These are phyloP conservation scores for Bretziella fagacearum DNA, from an alignment of 2,329 filamentous ascomycete species.

Conservation along the genomic window DNA sequence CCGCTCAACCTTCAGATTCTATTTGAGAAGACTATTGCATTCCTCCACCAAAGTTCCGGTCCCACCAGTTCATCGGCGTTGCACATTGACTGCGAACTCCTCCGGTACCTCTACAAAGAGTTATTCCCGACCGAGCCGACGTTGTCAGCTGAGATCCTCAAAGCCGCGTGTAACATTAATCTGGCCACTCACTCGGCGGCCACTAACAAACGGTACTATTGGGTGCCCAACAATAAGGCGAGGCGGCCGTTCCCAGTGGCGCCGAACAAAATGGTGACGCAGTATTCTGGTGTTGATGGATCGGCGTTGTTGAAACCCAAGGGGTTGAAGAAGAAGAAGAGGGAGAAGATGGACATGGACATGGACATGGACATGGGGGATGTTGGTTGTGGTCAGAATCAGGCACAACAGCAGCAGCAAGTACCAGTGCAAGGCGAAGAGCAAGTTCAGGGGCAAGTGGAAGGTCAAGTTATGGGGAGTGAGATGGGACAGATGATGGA, in stretches of 20 bases:
- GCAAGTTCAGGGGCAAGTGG: no score
- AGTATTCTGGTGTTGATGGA: not conserved
- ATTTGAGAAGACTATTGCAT: constrained; percentile 56
- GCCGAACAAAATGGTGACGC: no score
- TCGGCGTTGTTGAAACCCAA: not conserved
- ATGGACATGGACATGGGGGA: no score
- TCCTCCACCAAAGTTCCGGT: constrained; percentile 52
- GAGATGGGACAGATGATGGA: no score
- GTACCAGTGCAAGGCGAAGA: no score
- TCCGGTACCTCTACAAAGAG: constrained; percentile 37
- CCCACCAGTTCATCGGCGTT: constrained; percentile 52
- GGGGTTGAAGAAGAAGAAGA: not conserved
- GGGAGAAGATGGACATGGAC: no score
- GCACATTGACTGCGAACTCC: constrained; percentile 54
- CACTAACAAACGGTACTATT: not conserved
- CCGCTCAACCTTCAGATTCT: constrained; percentile 39
- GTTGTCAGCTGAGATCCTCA: not conserved
- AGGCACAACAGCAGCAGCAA: no score
- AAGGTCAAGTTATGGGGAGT: no score
- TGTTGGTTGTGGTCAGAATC: not conserved
- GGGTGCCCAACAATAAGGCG: not conserved
- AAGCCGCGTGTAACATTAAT: not conserved
- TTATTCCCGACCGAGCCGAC: constrained; percentile 21
- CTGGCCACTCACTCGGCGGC: constrained; percentile 6
- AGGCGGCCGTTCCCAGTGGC: not conserved